Evolutionary conservation across 2,329 filamentous ascomycete genomes (phyloP), one percentile per base, ranked within the genome.

Genomic region (Penicillium sp.): DNA sequence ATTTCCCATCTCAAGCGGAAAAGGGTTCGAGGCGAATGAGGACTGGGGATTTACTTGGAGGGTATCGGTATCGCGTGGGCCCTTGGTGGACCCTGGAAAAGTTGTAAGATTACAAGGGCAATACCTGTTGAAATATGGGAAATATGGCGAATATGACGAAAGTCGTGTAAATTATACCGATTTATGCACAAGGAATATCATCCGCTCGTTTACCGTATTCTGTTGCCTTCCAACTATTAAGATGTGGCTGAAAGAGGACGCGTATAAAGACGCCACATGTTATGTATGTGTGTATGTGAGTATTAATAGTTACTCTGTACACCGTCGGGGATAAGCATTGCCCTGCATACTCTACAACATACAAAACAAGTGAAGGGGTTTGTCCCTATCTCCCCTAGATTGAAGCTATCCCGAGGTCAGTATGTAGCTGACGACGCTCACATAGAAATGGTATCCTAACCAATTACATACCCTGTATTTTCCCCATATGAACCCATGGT

Each of bases 351-450:
- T 15, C 24, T n/a, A 39, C 15, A 6, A n/a, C 37, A 39, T n/a
- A 39, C 13, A 24, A 24, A 24, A 39, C 13, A 24, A 24, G 15
- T 10, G 21, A 24, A 39, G 24, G 37, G 37, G 37, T 6, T 6
- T 22, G 22, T 22, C 22, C 6, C 22, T 22, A 22, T 22, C 22
- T 22, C 22, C 22, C 28, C 9, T 12, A 38, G 21, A 38, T n/a
- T 48, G 45, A 48, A 37, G 45, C 45, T 48, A 43, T 48, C 38
- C 13, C 39, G 13, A 29, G 43, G 45, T 39, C 15, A 24, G 13
- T 12, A 12, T 17, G 7, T 26, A 15, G 47, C 47, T 49, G 47
- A 49, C 47, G 47, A 49, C 47, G 47, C 47, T 33, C 29, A 22
- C 22, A 22, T 22, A 17, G 8, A 17, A 35, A 24, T n/a, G 26